Evolutionary conservation across 139 green algal species (phyloP), one percentile per base, ranked within the genome.

Genomic region (Chlorella vulgaris): DNA sequence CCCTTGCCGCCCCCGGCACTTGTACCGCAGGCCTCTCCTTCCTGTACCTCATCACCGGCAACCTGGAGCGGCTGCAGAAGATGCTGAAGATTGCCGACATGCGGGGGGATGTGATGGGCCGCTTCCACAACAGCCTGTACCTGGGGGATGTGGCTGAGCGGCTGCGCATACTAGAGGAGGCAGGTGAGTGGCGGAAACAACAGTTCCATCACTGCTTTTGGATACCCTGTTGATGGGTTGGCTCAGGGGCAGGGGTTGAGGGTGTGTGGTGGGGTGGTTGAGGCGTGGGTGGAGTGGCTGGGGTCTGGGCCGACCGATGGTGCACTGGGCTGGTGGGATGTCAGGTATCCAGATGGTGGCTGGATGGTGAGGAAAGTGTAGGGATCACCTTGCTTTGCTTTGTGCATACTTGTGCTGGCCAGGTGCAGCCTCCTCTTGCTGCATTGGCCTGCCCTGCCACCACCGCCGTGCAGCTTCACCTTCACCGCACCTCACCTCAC

Each of bases 21-120:
- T n/a, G 55, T n/a, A 36, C 67, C 19, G 76, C 76, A 82, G 76
- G 96, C 69, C 94, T 99, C n/a, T 93, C 91, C 19, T 99, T 99
- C 92, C 90, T 99, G 81, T 99, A 99, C 89, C 94, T 99, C 81
- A 97, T 99, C 88, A 98, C 96, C 7, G 96, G 97, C 74, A 94
- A 96, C 84, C 82, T 95, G 38, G 95, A 98, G 65, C 95, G 96
- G 80, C 90, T 98, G 84, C 61, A 65, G 61, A 98, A 98, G 91
- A 99, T 99, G 97, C 84, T 98, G 18, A 99, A 99, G 92, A 97
- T 99, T 61, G 91, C 94, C 3, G 96, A 98, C 88, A 98, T 98
- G 92, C 91, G 96, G 18, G 84, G 63, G 38, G 97, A 99, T 78
- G 87, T 97, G 24, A 97, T 98, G 93, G 92, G 92, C n/a, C 88